phyloP scores from a whole-genome alignment of 495 filamentous ascomycete species.

The Neurospora sp. region DNA sequence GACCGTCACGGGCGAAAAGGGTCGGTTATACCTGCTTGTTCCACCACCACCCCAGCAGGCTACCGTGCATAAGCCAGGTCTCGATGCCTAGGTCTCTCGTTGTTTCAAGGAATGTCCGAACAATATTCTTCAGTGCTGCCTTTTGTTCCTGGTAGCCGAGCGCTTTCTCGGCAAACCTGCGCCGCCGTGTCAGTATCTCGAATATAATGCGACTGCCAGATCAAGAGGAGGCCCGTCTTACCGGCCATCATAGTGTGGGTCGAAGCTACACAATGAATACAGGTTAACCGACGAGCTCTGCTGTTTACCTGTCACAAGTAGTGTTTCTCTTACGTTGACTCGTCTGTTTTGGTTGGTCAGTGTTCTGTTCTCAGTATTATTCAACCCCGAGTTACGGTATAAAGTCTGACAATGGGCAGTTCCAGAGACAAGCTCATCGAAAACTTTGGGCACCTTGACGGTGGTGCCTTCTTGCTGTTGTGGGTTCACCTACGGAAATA shows the following conservation, averaged over 20 bases:
- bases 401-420: background rate
- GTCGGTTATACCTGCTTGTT: conserved; percentile 13
- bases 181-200: background rate
- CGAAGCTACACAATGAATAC: conserved; percentile 32
- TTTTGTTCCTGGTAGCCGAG: conserved; percentile 39
- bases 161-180: conserved; percentile 38
- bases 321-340: conserved; percentile 40
- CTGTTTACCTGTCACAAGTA: background rate
- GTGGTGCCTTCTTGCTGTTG: background rate
- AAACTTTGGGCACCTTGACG: background rate
- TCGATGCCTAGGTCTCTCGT: conserved; percentile 38
- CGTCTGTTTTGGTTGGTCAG: conserved; percentile 31
- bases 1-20: background rate
- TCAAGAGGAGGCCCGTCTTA: conserved; percentile 14
- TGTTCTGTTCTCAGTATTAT: background rate
- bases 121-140: conserved; percentile 40
- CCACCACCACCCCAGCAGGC: conserved; percentile 24
- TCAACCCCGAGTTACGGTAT: background rate
- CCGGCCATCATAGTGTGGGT: conserved; percentile 55
- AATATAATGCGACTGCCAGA: background rate
- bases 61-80: conserved; percentile 21
- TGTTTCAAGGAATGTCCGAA: conserved; percentile 55
- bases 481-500: conserved; percentile 46
- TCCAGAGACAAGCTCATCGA: background rate
- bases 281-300: conserved; percentile 3